A percentile compares a stretch with the other conserved stretches of the same genome.
Evolutionary conservation across 352 stramenopile genomes (phyloP).

Genomic region (Pythium brassicae): DNA sequence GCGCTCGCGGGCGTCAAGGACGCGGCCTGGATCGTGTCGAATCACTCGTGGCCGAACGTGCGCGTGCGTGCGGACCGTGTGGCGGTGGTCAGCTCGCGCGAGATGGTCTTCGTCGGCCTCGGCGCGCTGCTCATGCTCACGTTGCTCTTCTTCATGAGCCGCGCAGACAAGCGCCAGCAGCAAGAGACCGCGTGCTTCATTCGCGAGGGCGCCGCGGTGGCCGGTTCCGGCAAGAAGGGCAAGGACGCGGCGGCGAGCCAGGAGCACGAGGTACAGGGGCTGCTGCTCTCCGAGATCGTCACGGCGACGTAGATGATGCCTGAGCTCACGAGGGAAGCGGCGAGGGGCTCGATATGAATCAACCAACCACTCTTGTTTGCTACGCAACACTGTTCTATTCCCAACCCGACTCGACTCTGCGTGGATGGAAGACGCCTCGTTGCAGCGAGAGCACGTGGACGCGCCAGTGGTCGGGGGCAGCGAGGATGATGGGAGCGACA

Average conservation of each 20-base stretch:
- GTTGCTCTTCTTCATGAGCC: constrained; percentile 3
- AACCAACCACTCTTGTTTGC: not conserved
- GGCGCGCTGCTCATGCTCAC: constrained; percentile 2
- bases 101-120: constrained; percentile 2
- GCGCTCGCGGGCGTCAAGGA: constrained; percentile 10
- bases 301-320: not conserved
- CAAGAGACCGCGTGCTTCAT: constrained; percentile 2
- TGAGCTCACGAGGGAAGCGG: not conserved
- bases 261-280: constrained; percentile 2
- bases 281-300: constrained; percentile 2
- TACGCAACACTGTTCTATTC: no score
- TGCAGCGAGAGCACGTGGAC: no score
- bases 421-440: no score
- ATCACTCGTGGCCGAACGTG: constrained; percentile 40
- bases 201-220: not conserved
- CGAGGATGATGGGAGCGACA: no score
- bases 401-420: no score
- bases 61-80: constrained; percentile 20
- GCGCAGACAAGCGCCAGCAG: constrained; percentile 3
- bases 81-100: constrained; percentile 3
- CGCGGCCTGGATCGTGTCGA: constrained; percentile 30
- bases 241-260: not conserved
- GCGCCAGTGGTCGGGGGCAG: no score
- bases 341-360: no score
- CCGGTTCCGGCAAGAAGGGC: not conserved